These are phyloP conservation scores for Phytopythium delawarense DNA, from an alignment of 352 stramenopile genomes.

Conservation along the genomic window DNA sequence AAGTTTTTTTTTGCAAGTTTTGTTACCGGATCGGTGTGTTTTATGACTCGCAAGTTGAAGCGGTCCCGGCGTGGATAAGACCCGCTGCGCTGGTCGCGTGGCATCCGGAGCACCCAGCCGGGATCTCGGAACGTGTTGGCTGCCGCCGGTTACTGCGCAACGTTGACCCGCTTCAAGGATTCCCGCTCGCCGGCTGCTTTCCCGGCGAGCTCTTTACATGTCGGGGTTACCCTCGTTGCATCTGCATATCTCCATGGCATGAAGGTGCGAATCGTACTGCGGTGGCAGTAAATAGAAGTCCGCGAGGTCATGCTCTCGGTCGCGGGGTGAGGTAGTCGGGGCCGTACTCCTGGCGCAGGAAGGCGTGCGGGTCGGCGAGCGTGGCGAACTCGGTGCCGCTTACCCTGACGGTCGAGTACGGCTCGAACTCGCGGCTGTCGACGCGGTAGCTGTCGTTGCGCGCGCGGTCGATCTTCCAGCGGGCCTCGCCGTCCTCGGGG, in stretches of 20 bases:
- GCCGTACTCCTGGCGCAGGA: constrained; percentile 42
- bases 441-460: constrained; percentile 16
- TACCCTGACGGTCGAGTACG: constrained; percentile 26
- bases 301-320: neutral
- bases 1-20: too few relatives aligned
- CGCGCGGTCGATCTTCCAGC: constrained; percentile 17
- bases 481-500: constrained; percentile 8
- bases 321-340: constrained; percentile 24
- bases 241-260: neutral
- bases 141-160: neutral
- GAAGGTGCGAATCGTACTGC: too few relatives aligned
- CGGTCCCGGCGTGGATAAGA: neutral
- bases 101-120: neutral
- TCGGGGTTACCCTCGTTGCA: neutral
- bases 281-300: too few relatives aligned
- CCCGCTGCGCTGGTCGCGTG: neutral
- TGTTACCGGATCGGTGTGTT: too few relatives aligned
- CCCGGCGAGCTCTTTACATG: too few relatives aligned
- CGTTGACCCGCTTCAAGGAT: neutral
- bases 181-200: neutral
- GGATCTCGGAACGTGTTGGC: neutral
- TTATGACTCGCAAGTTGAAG: too few relatives aligned
- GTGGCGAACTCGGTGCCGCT: constrained; percentile 35
- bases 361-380: constrained; percentile 35
- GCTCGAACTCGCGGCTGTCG: constrained; percentile 16